Conservation (phyloP, 768 basidiomycete genomes). For the Tricholoma furcatifolium region DNA sequence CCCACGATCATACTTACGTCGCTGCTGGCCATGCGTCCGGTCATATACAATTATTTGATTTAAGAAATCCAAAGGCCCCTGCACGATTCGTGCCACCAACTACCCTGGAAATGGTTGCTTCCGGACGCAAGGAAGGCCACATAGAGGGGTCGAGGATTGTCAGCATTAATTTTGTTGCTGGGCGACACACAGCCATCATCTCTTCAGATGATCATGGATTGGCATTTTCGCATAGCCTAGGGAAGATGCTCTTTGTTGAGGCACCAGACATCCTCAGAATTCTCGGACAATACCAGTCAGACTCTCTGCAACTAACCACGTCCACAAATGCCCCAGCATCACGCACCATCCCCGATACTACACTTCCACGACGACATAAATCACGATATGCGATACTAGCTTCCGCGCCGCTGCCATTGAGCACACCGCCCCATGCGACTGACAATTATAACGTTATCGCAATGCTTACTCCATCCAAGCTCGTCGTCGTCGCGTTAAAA, state of each 20-base stretch:
- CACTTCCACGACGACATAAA: constrained; percentile 43
- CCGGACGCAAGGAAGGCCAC: constrained; percentile 85
- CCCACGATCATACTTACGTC: constrained; percentile 91
- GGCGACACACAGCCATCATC: constrained; percentile 89
- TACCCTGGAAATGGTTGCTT: constrained; percentile 61
- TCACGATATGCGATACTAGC: constrained; percentile 69
- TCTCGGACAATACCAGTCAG: constrained; percentile 84
- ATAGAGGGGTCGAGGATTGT: constrained; percentile 76
- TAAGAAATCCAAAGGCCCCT: constrained; percentile 66
- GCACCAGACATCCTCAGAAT: constrained; percentile 93
- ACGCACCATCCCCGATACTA: constrained; percentile 17
- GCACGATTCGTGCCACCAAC: constrained; percentile 73
- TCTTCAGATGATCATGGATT: constrained; percentile 89
- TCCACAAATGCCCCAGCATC: constrained; percentile 11
- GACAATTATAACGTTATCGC: constrained; percentile 82
- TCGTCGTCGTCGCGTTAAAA: constrained; percentile 91
- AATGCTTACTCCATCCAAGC: constrained; percentile 83
- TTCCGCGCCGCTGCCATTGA: constrained; percentile 81
- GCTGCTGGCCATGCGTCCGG: constrained; percentile 87
- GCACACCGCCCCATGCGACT: constrained; percentile 67
- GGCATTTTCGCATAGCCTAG: constrained; percentile 93
- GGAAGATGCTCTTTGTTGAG: constrained; percentile 93
- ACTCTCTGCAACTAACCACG: constrained; percentile 20
- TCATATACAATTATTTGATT: constrained; percentile 82
- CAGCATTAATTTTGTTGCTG: constrained; percentile 83